Evolutionary conservation across 345 rosid genomes (phyloP).

Genomic region (Hibiscus tridactylites): DNA sequence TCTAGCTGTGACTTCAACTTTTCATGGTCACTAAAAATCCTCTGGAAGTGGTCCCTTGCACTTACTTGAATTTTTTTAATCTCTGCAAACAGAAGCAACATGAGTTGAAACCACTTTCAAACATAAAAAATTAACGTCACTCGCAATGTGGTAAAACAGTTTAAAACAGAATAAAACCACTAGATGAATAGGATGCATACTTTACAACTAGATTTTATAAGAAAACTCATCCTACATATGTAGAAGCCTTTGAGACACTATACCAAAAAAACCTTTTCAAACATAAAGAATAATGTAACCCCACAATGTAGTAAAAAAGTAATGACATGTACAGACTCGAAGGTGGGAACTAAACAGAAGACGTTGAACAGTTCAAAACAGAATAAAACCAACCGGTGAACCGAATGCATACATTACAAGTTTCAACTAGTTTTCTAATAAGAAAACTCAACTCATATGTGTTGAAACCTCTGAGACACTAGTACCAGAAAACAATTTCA

Average conservation of each 20-base stretch:
- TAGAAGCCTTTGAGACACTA: neutral
- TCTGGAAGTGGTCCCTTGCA: conserved; percentile 68
- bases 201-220: no score
- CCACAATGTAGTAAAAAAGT: neutral
- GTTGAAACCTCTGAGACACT: neutral
- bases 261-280: neutral
- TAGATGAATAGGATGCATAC: no score
- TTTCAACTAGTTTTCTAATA: neutral
- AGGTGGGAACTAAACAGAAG: neutral
- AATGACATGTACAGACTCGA: neutral
- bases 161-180: no score
- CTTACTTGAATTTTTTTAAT: conserved; percentile 63
- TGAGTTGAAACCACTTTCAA: neutral
- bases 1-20: conserved; percentile 67
- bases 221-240: neutral
- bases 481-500: neutral
- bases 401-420: neutral
- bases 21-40: conserved; percentile 77
- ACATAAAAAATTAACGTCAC: no score
- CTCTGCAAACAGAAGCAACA: conserved; percentile 39
- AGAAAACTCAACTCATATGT: neutral
- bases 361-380: neutral
- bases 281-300: neutral
- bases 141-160: no score
- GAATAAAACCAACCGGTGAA: neutral